A percentile compares a stretch with the other conserved stretches of the same genome.
Evolutionary conservation across 768 basidiomycete genomes (phyloP).

Genomic region (Udeniomyces megalosporus): DNA sequence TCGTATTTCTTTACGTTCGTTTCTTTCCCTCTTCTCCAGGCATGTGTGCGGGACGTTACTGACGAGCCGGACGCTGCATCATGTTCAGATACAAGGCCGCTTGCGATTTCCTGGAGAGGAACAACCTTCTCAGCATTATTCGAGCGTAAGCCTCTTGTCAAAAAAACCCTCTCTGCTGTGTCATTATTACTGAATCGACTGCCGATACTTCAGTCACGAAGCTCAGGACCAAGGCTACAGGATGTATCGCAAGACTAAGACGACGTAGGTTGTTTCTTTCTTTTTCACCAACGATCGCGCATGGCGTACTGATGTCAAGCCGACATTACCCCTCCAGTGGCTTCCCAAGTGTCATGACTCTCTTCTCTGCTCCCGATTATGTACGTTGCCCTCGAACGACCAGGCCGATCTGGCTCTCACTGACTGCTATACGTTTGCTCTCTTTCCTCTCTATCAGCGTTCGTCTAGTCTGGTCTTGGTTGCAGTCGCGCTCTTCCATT

Average conservation of each 20-base stretch:
- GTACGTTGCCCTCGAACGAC: neutral
- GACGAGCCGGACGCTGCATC: neutral
- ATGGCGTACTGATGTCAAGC: neutral
- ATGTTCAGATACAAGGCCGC: constrained; percentile 76
- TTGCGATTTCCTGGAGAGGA: constrained; percentile 91
- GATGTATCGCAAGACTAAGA: constrained; percentile 97
- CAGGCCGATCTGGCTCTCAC: too few relatives aligned
- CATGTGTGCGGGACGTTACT: neutral
- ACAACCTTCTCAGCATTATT: constrained; percentile 90
- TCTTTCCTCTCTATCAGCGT: neutral
- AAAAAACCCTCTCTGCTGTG: neutral
- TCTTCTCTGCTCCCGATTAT: constrained; percentile 44
- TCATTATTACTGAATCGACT: neutral
- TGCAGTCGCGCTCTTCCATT: too few relatives aligned
- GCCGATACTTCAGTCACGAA: neutral
- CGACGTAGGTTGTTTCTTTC: constrained; percentile 42
- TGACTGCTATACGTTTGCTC: neutral
- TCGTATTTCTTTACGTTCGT: constrained; percentile 90
- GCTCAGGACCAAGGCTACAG: constrained; percentile 43
- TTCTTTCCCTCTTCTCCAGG: neutral
- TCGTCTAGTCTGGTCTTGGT: neutral
- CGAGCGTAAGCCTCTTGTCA: constrained; percentile 34
- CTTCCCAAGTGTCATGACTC: constrained; percentile 99
- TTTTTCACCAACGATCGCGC: neutral
- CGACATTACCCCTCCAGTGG: constrained; percentile 31